Evolutionary conservation across 306 rosid genomes (phyloP).

Genomic region (Malus sylvestris): DNA sequence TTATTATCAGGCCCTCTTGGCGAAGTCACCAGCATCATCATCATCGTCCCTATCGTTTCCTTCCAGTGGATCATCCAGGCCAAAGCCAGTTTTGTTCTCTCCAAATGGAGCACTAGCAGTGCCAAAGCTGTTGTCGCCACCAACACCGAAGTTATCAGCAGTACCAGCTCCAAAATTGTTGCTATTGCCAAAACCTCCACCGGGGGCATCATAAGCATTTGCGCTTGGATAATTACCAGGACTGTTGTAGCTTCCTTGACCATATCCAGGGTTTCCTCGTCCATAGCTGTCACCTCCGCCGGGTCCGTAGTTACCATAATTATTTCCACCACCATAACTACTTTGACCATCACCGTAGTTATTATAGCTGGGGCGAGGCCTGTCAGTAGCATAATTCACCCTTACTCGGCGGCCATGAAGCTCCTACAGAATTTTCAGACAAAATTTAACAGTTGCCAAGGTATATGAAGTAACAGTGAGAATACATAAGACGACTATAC

Average conservation of each 20-base stretch:
- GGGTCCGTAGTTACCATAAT: not conserved
- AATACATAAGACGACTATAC: not conserved
- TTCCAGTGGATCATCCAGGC: conserved; percentile 17
- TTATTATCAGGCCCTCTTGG: conserved; percentile 61
- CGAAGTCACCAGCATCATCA: conserved; percentile 38
- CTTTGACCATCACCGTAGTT: conserved; percentile 34
- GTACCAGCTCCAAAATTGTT: not conserved
- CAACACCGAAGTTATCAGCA: not conserved
- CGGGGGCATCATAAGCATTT: conserved; percentile 14
- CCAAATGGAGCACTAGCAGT: conserved; percentile 5
- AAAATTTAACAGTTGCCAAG: not conserved
- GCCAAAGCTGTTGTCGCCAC: conserved; percentile 11
- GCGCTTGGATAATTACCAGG: conserved; percentile 26
- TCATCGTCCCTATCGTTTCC: conserved; percentile 47
- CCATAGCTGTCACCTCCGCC: conserved; percentile 20
- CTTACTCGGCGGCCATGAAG: conserved; percentile 77
- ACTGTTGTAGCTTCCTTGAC: conserved; percentile 20
- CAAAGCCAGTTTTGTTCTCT: conserved; percentile 1
- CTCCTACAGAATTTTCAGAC: conserved; percentile 39
- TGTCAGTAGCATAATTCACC: conserved; percentile 82
- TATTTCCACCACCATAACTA: conserved; percentile 14
- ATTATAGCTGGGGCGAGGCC: conserved; percentile 27
- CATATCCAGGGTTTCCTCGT: conserved; percentile 11
- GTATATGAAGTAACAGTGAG: not conserved
- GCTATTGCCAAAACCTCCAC: conserved; percentile 26